Evolutionary conservation across 306 rosid genomes (phyloP), one percentile per base, ranked within the genome.

Genomic region (Fagus crenata): DNA sequence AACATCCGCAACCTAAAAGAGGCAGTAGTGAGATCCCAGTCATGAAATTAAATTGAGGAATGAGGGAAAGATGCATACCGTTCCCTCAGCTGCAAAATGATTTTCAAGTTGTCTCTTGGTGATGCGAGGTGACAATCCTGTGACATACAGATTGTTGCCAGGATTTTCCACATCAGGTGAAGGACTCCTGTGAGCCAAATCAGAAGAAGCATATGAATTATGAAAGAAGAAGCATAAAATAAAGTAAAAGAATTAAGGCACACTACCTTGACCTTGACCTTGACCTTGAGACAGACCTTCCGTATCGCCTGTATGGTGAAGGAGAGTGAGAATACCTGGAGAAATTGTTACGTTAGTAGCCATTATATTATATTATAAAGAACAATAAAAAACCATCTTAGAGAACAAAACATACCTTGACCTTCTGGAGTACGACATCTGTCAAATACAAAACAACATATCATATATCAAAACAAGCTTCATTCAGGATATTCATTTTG

Each of bases 71-170:
- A 22, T 22, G 28, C 28, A 22, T 84, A 95, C 98, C 49, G 67
- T 90, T 72, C 98, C 98, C 80, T 95, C 96, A 1, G 88, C 17
- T 13, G 93, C 87, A 84, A 95, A 92, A 76, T 88, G 98, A 82
- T 88, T 92, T 85, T 92, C 97, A 18, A 95, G 88, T 46, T 92
- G 93, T 78, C 87, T 88, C 89, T 88, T 95, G 5, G 97, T 92
- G 58, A 90, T 82, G 86, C 96, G 89, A 68, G 93, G 92, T 7
- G 98, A 95, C 84, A 95, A 75, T 17, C 98, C 98, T 28, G 98
- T 95, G 71, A 92, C 98, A 75, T 95, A 95, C 85, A 95, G 64
- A 84, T 92, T 95, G 90, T 92, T 95, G 12, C 97, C 98, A 7
- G 98, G 97, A 79, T 95, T 95, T 59, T 92, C 98, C 43, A 81